These are phyloP conservation scores for Quercus agrifolia DNA, from an alignment of 306 rosid species.

Conservation along the genomic window DNA sequence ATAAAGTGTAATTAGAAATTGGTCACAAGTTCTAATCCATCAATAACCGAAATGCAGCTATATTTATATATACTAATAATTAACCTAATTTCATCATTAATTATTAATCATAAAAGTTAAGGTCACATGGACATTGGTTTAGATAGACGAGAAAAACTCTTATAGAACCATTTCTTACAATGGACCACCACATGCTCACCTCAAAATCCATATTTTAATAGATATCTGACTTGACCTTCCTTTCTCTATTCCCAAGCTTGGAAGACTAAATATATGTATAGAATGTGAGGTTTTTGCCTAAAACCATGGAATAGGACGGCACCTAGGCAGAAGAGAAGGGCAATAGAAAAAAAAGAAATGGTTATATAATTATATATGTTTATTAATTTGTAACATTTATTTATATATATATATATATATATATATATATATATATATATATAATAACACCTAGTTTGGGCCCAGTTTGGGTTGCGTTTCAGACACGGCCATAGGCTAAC, in stretches of 20 bases:
- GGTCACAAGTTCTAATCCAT: no score
- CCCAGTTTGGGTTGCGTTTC: no score
- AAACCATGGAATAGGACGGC: conserved; percentile 47
- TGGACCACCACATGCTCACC: no score
- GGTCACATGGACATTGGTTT: background rate
- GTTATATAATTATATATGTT: background rate
- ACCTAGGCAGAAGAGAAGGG: conserved; percentile 46
- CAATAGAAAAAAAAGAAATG: background rate
- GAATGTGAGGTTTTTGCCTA: conserved; percentile 35
- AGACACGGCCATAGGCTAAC: no score
- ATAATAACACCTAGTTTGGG: background rate
- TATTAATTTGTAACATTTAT: background rate
- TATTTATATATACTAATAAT: no score
- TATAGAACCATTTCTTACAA: no score
- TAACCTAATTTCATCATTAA: background rate
- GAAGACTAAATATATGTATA: background rate
- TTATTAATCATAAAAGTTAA: background rate
- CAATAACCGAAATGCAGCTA: no score
- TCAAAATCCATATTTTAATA: conserved; percentile 1
- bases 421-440: background rate
- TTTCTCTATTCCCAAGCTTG: no score
- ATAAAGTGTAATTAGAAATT: no score
- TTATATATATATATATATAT: background rate
- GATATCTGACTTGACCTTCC: background rate
- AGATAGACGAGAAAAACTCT: no score